phyloP scores from a whole-genome alignment of 345 rosid species.

The Raphanus raphanistrum region DNA sequence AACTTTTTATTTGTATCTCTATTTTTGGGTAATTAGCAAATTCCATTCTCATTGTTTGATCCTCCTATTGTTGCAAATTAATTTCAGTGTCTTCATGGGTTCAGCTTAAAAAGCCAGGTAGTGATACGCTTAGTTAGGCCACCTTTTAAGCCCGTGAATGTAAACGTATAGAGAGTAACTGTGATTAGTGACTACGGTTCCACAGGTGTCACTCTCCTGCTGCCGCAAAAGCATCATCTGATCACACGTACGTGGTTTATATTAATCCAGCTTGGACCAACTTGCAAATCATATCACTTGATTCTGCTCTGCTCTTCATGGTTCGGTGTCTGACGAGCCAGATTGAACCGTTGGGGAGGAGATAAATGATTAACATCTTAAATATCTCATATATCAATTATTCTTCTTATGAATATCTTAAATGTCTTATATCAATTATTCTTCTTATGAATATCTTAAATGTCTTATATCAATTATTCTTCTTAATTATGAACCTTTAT shows the following conservation, averaged over 20 bases:
- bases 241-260: background rate
- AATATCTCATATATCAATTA: background rate
- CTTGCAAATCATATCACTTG: background rate
- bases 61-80: background rate
- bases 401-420: background rate
- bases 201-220: background rate
- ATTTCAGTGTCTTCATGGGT: background rate
- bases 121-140: background rate
- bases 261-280: background rate
- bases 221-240: background rate
- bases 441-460: background rate
- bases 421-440: background rate
- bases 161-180: background rate
- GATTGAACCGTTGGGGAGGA: background rate
- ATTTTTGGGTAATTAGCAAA: background rate
- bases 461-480: background rate
- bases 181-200: background rate
- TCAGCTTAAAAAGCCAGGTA: background rate
- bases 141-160: background rate
- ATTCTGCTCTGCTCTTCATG: background rate
- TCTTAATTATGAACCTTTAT: background rate
- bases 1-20: background rate
- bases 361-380: background rate
- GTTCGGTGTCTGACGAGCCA: background rate
- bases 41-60: background rate